These are phyloP conservation scores for Apophysomyces elegans DNA, from an alignment of 371 early-diverging fungal species.

Conservation along the genomic window DNA sequence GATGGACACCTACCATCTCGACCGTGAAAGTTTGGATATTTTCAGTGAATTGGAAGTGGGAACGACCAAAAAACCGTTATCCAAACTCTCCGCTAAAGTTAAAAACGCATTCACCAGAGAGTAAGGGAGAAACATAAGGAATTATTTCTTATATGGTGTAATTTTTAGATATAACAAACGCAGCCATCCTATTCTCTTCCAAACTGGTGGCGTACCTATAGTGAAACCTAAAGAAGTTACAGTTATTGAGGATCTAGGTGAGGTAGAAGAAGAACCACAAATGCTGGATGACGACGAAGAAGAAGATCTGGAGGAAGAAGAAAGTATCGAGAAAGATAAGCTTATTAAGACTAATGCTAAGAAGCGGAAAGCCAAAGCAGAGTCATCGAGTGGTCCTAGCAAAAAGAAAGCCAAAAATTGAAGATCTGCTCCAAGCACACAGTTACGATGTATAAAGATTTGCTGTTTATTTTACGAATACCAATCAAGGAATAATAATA, in stretches of 20 bases:
- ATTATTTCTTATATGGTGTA: slow-evolving; percentile 9
- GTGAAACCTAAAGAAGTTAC: background rate
- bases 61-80: slow-evolving; percentile 46
- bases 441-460: background rate
- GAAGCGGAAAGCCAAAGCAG: slow-evolving; percentile 1
- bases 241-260: background rate
- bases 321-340: slow-evolving; percentile 2
- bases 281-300: background rate
- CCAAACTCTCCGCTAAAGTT: slow-evolving; percentile 67
- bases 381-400: background rate
- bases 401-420: background rate
- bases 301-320: background rate
- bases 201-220: background rate
- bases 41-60: slow-evolving; percentile 72
- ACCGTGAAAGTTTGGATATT: slow-evolving; percentile 87
- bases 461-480: slow-evolving; percentile 53
- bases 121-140: slow-evolving; percentile 45
- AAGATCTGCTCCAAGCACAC: background rate
- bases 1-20: slow-evolving; percentile 92
- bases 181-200: background rate
- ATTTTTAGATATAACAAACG: background rate
- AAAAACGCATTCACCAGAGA: slow-evolving; percentile 85
- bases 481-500: slow-evolving; percentile 76
- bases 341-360: background rate
- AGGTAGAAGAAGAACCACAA: background rate